Evolutionary conservation across 352 stramenopile genomes (phyloP).

Genomic region (Pythium folliculosum): DNA sequence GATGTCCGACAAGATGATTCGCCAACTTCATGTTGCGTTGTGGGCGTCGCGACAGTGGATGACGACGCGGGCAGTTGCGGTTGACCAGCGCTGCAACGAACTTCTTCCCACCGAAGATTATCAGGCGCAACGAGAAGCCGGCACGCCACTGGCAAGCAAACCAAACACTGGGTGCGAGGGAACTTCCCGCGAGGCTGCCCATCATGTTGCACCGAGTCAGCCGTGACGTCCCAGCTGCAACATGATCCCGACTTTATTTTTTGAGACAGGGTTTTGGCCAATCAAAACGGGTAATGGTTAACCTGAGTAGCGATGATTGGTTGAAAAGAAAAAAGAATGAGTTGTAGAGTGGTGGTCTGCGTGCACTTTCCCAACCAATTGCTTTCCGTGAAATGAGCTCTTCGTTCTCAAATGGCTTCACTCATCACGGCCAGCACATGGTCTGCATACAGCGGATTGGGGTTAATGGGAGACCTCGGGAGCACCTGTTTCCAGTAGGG

Average conservation of each 20-base stretch:
- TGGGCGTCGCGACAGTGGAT: too few relatives aligned
- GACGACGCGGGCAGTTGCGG: too few relatives aligned
- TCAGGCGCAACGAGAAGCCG: background rate
- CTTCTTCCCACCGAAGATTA: background rate
- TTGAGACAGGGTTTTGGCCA: too few relatives aligned
- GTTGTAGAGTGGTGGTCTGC: background rate
- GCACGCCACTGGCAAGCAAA: background rate
- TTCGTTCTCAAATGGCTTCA: constrained; percentile 10
- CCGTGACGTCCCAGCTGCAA: constrained; percentile 15
- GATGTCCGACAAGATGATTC: background rate
- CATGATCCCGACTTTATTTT: background rate
- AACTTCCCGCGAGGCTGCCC: background rate
- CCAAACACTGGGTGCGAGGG: background rate
- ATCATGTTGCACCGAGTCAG: background rate
- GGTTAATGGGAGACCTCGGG: background rate
- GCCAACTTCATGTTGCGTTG: background rate
- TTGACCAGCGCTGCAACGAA: background rate
- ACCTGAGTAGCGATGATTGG: background rate
- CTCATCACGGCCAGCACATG: constrained; percentile 8
- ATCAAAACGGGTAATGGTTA: too few relatives aligned
- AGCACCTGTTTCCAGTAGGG: background rate
- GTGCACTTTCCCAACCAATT: constrained; percentile 14
- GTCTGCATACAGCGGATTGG: too few relatives aligned
- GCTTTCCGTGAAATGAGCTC: background rate
- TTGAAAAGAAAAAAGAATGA: background rate